Evolutionary conservation across 345 rosid species (phyloP).

Genomic region (Euphorbia peplus): DNA sequence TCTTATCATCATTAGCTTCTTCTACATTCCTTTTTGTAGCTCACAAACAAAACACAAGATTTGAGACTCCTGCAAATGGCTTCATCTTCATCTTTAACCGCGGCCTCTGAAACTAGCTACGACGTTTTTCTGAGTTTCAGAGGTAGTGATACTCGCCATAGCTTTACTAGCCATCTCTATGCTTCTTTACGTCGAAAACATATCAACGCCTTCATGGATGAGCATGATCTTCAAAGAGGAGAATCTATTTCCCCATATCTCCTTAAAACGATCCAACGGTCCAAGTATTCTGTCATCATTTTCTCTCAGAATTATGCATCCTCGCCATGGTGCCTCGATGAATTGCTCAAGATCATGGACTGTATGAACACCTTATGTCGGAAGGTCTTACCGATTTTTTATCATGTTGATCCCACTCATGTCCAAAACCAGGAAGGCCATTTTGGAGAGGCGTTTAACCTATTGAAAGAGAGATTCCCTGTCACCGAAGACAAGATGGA

Average conservation of each 20-base stretch:
- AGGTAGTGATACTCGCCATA: constrained; percentile 1
- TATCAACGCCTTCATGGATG: not conserved
- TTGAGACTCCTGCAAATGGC: not conserved
- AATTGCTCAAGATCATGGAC: constrained; percentile 1
- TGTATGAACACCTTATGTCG: not conserved
- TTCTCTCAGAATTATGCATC: constrained; percentile 3
- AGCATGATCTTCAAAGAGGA: not conserved
- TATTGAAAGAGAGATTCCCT: not conserved
- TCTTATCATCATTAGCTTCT: not conserved
- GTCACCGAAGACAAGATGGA: not conserved
- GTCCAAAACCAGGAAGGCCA: not conserved
- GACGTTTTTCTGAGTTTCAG: constrained; percentile 10
- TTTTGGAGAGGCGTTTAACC: not conserved
- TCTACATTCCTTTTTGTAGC: too few relatives aligned
- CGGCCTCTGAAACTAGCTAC: too few relatives aligned
- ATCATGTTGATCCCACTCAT: constrained; percentile 1
- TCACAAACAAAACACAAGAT: too few relatives aligned
- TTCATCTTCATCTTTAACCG: not conserved
- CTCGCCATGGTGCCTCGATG: not conserved
- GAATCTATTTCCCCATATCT: not conserved
- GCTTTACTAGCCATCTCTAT: constrained; percentile 8
- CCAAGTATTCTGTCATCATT: not conserved
- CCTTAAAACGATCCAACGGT: not conserved
- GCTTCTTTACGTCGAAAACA: not conserved
- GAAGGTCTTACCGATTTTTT: constrained; percentile 3